phyloP scores from a whole-genome alignment of 805 yeast genomes.

The Candida caryicola region DNA sequence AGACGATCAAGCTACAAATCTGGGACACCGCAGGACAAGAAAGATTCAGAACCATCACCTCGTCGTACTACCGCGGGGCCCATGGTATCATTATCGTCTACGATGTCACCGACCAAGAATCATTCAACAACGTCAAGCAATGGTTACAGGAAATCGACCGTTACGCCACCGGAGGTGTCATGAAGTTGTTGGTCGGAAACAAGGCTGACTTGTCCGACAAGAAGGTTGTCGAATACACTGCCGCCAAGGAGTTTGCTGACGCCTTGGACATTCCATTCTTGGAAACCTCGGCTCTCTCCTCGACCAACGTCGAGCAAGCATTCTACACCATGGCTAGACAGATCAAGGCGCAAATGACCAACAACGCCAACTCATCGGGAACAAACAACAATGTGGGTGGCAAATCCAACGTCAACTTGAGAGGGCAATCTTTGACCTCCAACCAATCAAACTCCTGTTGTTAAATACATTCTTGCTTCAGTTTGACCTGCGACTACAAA shows the following conservation, averaged over 20 bases:
- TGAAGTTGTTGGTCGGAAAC: slow-evolving; percentile 93
- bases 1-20: slow-evolving; percentile 94
- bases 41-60: slow-evolving; percentile 94
- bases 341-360: slow-evolving; percentile 92
- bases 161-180: slow-evolving; percentile 96
- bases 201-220: slow-evolving; percentile 92
- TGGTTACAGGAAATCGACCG: slow-evolving; percentile 99
- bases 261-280: slow-evolving; percentile 90
- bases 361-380: slow-evolving; percentile 43
- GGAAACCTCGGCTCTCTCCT: slow-evolving; percentile 92
- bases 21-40: slow-evolving; percentile 99
- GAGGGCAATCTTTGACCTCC: slow-evolving; percentile 57
- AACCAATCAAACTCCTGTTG: slow-evolving; percentile 41
- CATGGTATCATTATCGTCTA: slow-evolving; percentile 97
- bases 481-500: no score
- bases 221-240: slow-evolving; percentile 92
- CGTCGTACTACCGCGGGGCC: slow-evolving; percentile 97
- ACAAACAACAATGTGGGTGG: slow-evolving; percentile 32
- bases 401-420: slow-evolving; percentile 67
- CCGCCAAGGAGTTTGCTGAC: slow-evolving; percentile 97
- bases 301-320: slow-evolving; percentile 97
- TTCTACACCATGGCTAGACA: slow-evolving; percentile 98
- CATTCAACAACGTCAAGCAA: slow-evolving; percentile 93
- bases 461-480: slow-evolving; percentile 15
- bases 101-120: slow-evolving; percentile 96